phyloP scores from a whole-genome alignment of 257 asterid genomes.

The Gardenia jasminoides region DNA sequence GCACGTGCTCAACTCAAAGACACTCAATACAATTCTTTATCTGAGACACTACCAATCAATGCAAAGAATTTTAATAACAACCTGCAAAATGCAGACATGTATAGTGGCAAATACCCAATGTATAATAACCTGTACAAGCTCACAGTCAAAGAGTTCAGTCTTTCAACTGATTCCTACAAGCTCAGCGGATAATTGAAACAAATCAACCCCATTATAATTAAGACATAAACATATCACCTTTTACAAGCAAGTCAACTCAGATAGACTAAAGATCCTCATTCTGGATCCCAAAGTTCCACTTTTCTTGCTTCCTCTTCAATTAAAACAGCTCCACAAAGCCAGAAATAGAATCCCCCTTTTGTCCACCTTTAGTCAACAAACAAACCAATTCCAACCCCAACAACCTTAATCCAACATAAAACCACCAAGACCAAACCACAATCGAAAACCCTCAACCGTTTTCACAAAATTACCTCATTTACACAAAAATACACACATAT shows the following conservation, averaged over 20 bases:
- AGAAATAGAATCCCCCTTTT: not conserved
- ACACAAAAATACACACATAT: not conserved
- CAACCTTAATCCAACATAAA: slow-evolving; percentile 8
- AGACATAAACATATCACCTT: slow-evolving; percentile 15
- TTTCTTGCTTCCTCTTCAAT: slow-evolving; percentile 9
- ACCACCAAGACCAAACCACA: slow-evolving; percentile 15
- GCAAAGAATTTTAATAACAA: not conserved
- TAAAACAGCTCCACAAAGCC: slow-evolving; percentile 18
- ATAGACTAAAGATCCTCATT: slow-evolving; percentile 21
- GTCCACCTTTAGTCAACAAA: slow-evolving; percentile 20
- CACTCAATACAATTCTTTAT: not conserved
- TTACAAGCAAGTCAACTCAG: slow-evolving; percentile 19
- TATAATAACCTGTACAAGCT: not conserved
- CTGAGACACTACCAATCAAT: not conserved
- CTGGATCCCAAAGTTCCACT: slow-evolving; percentile 19
- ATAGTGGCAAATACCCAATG: not conserved
- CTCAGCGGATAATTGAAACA: slow-evolving; percentile 7
- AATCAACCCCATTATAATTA: slow-evolving; percentile 1
- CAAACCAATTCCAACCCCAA: slow-evolving; percentile 10
- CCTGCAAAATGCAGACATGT: not conserved
- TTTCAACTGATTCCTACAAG: slow-evolving; percentile 1
- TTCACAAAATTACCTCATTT: not conserved
- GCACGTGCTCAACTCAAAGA: not conserved
- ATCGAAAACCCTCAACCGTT: slow-evolving; percentile 6
- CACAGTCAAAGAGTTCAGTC: not conserved